These are phyloP conservation scores for Paragyromitra xinjiangensis DNA, from an alignment of 495 filamentous ascomycete species.

Conservation along the genomic window DNA sequence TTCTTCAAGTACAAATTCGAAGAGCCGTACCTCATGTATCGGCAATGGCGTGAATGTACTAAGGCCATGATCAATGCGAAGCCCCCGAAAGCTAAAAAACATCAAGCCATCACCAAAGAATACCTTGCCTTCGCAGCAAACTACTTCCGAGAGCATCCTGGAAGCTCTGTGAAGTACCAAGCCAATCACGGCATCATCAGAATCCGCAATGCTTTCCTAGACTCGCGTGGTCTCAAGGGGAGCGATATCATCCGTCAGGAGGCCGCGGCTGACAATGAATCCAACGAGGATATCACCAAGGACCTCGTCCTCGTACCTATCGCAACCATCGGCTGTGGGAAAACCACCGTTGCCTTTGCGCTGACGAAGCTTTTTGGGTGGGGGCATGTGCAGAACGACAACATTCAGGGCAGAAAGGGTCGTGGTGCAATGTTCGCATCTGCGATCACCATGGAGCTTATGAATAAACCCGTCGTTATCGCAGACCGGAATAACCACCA, in stretches of 20 bases:
- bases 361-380: conserved; percentile 85
- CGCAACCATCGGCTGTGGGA: conserved; percentile 93
- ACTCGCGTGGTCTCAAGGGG: conserved; percentile 80
- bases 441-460: conserved; percentile 67
- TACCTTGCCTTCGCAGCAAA: conserved; percentile 83
- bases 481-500: conserved; percentile 95
- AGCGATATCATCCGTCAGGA: conserved; percentile 81
- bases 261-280: conserved; percentile 53
- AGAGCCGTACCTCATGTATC: conserved; percentile 97
- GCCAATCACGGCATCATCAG: conserved; percentile 96
- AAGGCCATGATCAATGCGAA: conserved; percentile 84
- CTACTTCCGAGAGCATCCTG: conserved; percentile 71
- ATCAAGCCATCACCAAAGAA: conserved; percentile 86
- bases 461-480: conserved; percentile 74
- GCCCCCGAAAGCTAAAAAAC: conserved; percentile 80
- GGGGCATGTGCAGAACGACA: conserved; percentile 97
- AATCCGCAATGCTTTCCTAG: conserved; percentile 85
- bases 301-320: conserved; percentile 76
- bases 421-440: conserved; percentile 77
- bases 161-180: conserved; percentile 72
- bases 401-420: conserved; percentile 77
- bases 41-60: conserved; percentile 97
- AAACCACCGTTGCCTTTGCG: conserved; percentile 90
- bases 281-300: conserved; percentile 65
- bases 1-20: conserved; percentile 99